Evolutionary conservation across 2,329 filamentous ascomycete species (phyloP), one percentile per base, ranked within the genome.

Genomic region (Talaromyces sp.): DNA sequence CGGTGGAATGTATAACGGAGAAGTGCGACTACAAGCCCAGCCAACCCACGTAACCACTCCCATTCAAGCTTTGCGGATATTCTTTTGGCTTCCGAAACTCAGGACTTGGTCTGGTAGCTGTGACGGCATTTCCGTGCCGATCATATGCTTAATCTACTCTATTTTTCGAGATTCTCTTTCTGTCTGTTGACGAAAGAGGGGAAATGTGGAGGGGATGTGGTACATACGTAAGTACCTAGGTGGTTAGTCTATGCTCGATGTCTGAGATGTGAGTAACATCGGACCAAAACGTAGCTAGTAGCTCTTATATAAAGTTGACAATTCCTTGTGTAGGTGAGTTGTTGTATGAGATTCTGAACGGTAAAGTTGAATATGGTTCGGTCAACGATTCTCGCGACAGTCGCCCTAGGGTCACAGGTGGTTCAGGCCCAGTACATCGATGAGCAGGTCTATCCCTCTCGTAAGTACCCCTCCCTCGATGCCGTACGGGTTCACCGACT

Each of bases 401-500:
- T 63, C 3, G 49, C 61, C 17, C 11, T 63, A 0, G 53, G 17
- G 8, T 17, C 56, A 25, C 38, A 59, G 25, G n/a, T 64, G 40
- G 22, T 51, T 22, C 62, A 64, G 13, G 45, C 19, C 15, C 34
- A 56, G 31, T 64, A 64, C 31, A 51, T 38, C 13, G 62, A 59
- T 29, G 62, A 64, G 25, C 19, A 58, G 22, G 62, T 59, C 36
- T 64, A 51, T 40, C 62, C 62, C 10, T 59, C 62, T 27, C 62
- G 62, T 64, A 59, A 51, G 54, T 27, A 15, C 27, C 3, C 10
- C 11, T 19, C 15, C 6, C 22, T 31, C 4, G 5, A 15, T 22
- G 19, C 25, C n/a, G 22, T 10, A 25, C 10, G 19, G 13, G 19
- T 10, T 7, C 13, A 17, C 13, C 43, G 10, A 53, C 40, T 36